Evolutionary conservation across 2,329 filamentous ascomycete genomes (phyloP).

Genomic region (Trichoderma breve): DNA sequence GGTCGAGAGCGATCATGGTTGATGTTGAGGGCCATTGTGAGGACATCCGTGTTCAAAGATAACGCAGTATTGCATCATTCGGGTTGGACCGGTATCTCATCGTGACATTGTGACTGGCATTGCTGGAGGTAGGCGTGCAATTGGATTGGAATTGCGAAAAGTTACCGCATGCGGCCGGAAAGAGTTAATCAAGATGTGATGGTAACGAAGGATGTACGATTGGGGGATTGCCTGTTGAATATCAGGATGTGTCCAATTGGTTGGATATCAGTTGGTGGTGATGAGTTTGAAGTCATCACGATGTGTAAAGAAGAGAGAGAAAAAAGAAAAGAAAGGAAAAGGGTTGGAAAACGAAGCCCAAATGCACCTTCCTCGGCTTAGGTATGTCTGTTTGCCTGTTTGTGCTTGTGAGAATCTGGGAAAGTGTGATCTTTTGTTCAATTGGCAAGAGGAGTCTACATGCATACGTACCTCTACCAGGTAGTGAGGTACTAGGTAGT

Average conservation of each 20-base stretch:
- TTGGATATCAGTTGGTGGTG: background rate
- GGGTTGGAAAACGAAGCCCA: background rate
- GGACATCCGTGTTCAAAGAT: background rate
- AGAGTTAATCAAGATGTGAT: background rate
- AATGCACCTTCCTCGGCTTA: background rate
- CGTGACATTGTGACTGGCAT: background rate
- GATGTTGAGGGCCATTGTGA: background rate
- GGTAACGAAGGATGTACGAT: background rate
- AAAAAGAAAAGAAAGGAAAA: background rate
- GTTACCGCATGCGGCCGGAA: background rate
- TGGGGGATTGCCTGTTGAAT: background rate
- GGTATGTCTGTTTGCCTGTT: background rate
- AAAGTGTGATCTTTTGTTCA: background rate
- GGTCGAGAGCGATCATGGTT: background rate
- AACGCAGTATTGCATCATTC: constrained; percentile 1
- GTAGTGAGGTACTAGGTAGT: too few relatives aligned
- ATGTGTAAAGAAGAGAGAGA: background rate
- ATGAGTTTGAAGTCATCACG: background rate
- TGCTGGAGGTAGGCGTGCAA: background rate
- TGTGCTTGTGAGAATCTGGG: background rate
- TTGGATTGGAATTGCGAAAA: background rate
- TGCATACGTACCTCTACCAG: background rate
- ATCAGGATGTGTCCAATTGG: background rate
- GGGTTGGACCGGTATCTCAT: background rate
- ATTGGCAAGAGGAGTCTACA: background rate